phyloP scores from a whole-genome alignment of 179 eudicot species.

The Silene coronaria region DNA sequence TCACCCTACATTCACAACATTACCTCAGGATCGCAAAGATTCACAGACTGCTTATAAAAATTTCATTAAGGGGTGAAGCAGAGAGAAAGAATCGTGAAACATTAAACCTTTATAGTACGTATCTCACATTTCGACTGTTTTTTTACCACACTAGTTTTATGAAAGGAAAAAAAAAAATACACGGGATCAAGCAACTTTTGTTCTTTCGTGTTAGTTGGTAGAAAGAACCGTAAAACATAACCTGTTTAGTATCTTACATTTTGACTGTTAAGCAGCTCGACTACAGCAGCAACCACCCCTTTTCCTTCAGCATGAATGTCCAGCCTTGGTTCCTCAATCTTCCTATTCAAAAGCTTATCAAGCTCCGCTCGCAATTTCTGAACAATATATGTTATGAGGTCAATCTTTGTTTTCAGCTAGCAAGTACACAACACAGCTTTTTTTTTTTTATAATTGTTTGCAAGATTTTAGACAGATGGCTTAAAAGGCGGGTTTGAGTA shows the following conservation, averaged over 20 bases:
- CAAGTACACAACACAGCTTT: neutral
- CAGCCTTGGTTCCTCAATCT: constrained; percentile 81
- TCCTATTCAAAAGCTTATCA: constrained; percentile 74
- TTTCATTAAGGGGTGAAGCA: too few species aligned
- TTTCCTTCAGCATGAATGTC: constrained; percentile 67
- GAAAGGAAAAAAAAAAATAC: neutral
- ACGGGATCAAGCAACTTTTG: neutral
- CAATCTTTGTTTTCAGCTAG: neutral
- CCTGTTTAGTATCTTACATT: constrained; percentile 26
- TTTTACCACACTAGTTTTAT: too few species aligned
- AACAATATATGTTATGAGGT: constrained; percentile 14
- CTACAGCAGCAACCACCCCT: constrained; percentile 86
- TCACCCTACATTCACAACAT: too few species aligned
- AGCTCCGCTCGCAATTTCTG: constrained; percentile 91
- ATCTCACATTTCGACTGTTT: too few species aligned
- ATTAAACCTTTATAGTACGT: too few species aligned
- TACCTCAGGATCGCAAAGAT: too few species aligned
- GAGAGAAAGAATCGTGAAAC: too few species aligned
- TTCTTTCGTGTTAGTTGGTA: neutral
- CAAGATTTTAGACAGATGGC: neutral
- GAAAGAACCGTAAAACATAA: neutral
- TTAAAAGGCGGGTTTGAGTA: neutral
- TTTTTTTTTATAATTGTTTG: neutral
- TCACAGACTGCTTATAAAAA: too few species aligned
- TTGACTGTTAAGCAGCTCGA: constrained; percentile 73